Evolutionary conservation across 345 rosid species (phyloP), one percentile per base, ranked within the genome.

Genomic region (Trapa bicornis): DNA sequence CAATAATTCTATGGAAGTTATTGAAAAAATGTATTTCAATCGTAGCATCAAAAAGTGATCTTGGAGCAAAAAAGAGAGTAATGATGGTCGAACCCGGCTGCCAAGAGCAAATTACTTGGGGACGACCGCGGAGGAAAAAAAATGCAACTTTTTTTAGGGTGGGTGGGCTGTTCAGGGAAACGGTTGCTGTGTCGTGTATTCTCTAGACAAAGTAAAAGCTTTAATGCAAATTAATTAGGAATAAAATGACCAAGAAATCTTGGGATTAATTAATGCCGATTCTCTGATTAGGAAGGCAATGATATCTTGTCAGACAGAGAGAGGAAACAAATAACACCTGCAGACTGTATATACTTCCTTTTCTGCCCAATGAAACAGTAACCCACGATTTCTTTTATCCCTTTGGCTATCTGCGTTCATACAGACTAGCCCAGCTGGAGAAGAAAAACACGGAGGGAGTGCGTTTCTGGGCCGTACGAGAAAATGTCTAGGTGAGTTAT

Each of bases 401-500:
- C 63, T 11, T 22, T 22, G 29, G 29, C 29, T 12, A 0, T 17
- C 13, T 8, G 0, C 11, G 10, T 7, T 32, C 10, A n/a, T 6
- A 54, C 60, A 54, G 5, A 54, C 57, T 29, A 52, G 22, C 62
- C 62, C 5, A 1, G 37, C 15, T 8, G 63, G 11, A 32, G 63
- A 32, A 58, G 63, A 57, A 57, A 3, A 57, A 8, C 32, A 16
- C 3, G 33, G 56, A 15, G 56, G 11, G 48, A 45, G 12, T 45
- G 60, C 0, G 22, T n/a, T 54, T 54, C 29, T 17, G 8, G 10
- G 60, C 33, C 60, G 29, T 29, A 4, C 17, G 12, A 58, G 63
- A 58, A 57, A 58, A 58, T 58, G 63, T 35, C 63, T 35, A 58
- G 63, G 63, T 58, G 63, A 38, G 63, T 33, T 35, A 32, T 9